Evolutionary conservation across 345 rosid genomes (phyloP), one percentile per base, ranked within the genome.

Genomic region (Gossypium longicalyx): DNA sequence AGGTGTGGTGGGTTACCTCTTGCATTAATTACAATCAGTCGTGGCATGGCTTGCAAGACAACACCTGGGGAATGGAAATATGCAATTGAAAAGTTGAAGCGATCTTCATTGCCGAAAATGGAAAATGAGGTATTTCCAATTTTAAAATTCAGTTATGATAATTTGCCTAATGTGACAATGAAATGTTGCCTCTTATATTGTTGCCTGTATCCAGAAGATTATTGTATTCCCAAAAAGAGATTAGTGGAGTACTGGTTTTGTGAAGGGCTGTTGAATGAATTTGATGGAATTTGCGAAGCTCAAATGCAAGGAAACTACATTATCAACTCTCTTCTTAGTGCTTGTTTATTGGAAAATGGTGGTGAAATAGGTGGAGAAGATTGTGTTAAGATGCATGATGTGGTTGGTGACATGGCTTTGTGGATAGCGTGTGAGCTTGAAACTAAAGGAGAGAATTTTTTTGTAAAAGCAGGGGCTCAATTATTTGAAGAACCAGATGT

Each of bases 341-440:
- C 23, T 19, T 66, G 53, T 45, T 45, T 66, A 20, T 45, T 44
- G 12, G 70, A 44, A 66, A 20, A 2, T 16, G 19, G n/a, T 2
- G 58, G 22, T 16, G 58, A 53, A 53, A 20, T 2, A 53, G 19
- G n/a, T 2, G 58, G 22, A 53, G 58, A 53, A 53, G n/a, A 6
- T 13, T 51, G 15, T 60, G 81, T 85, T 8, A 80, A 77, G 64
- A 80, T 87, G 88, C 90, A 83, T 73, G 83, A 80, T 25, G 64
- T 59, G 41, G 27, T 59, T 3, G 41, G 64, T 4, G 64, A 59
- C 64, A 12, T 59, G 64, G 5, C 41, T 23, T 59, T 59, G 6
- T 59, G 41, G 64, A 59, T 59, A 11, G 34, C 64, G 12, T 25
- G 64, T 15, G 34, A 25, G 9, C 29, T 1, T 59, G 64, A 59